Percentiles rank a stretch among this genome's conserved stretches.
These are phyloP conservation scores for Scortechinia acanthostroma DNA, from an alignment of 2,329 filamentous ascomycete species.

Conservation along the genomic window DNA sequence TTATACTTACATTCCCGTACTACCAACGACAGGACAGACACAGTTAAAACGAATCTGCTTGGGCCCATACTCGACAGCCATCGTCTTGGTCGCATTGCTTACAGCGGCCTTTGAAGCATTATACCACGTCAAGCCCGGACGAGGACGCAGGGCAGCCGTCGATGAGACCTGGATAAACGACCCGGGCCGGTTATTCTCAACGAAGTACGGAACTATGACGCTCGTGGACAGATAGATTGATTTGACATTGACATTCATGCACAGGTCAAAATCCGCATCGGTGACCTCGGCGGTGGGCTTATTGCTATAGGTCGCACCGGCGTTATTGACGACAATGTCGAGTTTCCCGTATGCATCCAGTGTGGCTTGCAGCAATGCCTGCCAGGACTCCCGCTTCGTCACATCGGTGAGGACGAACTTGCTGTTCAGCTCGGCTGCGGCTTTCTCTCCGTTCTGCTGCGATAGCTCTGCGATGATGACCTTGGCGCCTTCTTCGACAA, in stretches of 20 bases:
- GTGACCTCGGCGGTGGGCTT: conserved; percentile 59
- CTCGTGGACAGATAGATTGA: conserved; percentile 53
- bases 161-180: conserved; percentile 61
- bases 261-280: conserved; percentile 57
- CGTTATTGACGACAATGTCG: conserved; percentile 56
- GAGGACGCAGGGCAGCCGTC: conserved; percentile 51
- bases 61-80: not conserved
- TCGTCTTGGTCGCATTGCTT: conserved; percentile 42
- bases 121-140: conserved; percentile 62
- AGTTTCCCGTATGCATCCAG: conserved; percentile 38
- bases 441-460: conserved; percentile 32
- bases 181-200: conserved; percentile 46
- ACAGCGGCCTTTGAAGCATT: conserved; percentile 64
- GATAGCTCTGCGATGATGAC: not conserved
- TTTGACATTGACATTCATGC: conserved; percentile 66
- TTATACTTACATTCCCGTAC: not conserved
- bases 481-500: not conserved
- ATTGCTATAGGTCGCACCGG: conserved; percentile 48
- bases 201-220: conserved; percentile 51
- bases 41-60: not conserved
- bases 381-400: conserved; percentile 43
- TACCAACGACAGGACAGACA: not conserved
- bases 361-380: conserved; percentile 32
- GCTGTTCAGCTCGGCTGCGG: conserved; percentile 34
- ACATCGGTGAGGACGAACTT: conserved; percentile 38